Base-by-base conservation (phyloP, 306 rosid species). In the Lagenaria siceraria region DNA sequence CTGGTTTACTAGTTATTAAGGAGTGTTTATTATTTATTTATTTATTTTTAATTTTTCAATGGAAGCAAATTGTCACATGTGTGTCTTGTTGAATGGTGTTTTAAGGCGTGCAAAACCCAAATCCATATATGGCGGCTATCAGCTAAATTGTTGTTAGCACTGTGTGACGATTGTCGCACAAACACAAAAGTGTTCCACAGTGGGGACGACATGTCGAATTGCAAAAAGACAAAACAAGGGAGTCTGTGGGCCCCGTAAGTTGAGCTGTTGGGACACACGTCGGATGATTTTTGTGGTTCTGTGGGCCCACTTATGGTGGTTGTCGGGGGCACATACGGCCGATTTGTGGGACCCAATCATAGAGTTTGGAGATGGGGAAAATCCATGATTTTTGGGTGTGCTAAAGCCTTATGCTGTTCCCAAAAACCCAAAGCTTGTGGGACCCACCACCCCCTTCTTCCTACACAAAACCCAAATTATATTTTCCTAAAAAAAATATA, bases 141-240 rank as follows among this genome's bases (percentile, higher is more conserved):
- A 61, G 38, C 81, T 27, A 43, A 60, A 80, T 74, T 78, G 60
- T 83, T 68, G 49, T 82, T 81, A 77, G 82, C 83, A 79, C 83
- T 82, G 46, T 82, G 46, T 80, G 75, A 75, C 75, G 72, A 79
- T 72, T 89, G 89, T 87, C 86, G 82, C 70, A 79, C 81, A 86
- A 87, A 84, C 81, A 62, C 9, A 53, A 8, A 40, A 80, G 75
- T 4, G 78, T 10, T n/a, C 53, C 21, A 62, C 42, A 13, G 90
- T 86, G 88, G 97, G 94, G 92, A 55, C 94, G 54, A 17, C 72
- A 29, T 94, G 97, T 87, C 88, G 80, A 75, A 36, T n/a, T 31
- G 11, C 78, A 78, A 69, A 77, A 63, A 25, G 64, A 38, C 49
- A 66, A 58, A 85, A 79, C 61, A 79, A 78, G 69, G 65, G 72